Percentiles rank a stretch among this genome's conserved stretches.
These are phyloP conservation scores for Dichotomocladium elegans DNA, from an alignment of 371 early-diverging fungal species.

Conservation along the genomic window DNA sequence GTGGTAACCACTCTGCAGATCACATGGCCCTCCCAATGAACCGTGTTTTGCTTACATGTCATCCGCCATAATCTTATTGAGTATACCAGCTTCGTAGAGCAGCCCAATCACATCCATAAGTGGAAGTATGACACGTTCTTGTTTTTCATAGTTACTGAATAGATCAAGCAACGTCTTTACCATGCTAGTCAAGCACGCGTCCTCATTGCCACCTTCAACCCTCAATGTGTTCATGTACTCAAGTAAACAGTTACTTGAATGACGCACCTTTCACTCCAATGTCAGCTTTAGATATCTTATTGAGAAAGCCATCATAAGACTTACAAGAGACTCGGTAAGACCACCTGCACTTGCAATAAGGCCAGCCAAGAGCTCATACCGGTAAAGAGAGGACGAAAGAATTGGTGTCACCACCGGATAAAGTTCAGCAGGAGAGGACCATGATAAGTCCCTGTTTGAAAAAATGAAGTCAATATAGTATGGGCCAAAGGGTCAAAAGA, in stretches of 20 bases:
- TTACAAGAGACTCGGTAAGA: slow-evolving; percentile 74
- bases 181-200: too few species aligned
- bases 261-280: slow-evolving; percentile 66
- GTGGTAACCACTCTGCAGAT: too few species aligned
- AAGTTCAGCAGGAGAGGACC: slow-evolving; percentile 64
- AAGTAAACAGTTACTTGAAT: slow-evolving; percentile 59
- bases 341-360: slow-evolving; percentile 78
- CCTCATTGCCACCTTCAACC: too few species aligned
- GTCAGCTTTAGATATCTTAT: too few species aligned
- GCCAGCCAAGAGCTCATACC: slow-evolving; percentile 62
- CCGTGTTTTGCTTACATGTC: slow-evolving; percentile 31
- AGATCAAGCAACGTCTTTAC: too few species aligned
- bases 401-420: slow-evolving; percentile 62
- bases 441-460: slow-evolving; percentile 42
- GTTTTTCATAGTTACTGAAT: slow-evolving; percentile 38
- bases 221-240: slow-evolving; percentile 58
- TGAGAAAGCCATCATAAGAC: too few species aligned
- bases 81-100: slow-evolving; percentile 53
- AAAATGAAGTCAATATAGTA: neutral
- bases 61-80: slow-evolving; percentile 36
- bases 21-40: neutral
- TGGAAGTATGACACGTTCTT: slow-evolving; percentile 66
- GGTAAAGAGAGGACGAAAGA: slow-evolving; percentile 51
- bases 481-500: neutral
- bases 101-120: slow-evolving; percentile 66